Base-by-base conservation (phyloP, 768 basidiomycete genomes). In the Rhizopogon sp. region DNA sequence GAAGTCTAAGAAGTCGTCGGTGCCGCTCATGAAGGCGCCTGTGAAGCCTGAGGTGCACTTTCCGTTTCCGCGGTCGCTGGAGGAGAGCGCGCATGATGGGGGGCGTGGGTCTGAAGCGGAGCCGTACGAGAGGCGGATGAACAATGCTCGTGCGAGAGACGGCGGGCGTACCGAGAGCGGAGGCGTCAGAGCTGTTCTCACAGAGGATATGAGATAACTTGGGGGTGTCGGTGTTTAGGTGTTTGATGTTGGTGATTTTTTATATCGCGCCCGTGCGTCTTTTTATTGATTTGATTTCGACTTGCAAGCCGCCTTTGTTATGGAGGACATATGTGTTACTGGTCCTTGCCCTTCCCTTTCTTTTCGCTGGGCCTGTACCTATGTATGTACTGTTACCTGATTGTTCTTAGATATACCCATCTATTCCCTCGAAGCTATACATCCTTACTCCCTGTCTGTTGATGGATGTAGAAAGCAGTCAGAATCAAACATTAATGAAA, bases 111-210 rank as follows among this genome's bases (percentile, higher is more conserved):
- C 47, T 2, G 47, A 49, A 10, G 35, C 47, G 14, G 47, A 49
- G 20, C 47, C 47, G 22, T 58, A 74, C 70, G 70, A 68, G 56
- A 71, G 63, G 55, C 75, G 86, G 71, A 88, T 90, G 87, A 84
- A 88, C 64, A 84, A 79, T 3, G 79, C 84, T 28, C 79, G 86
- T 41, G 90, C 84, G 46, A 76, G 88, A 55, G 87, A 91, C 68
- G 89, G 90, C 3, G 90, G 90, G 39, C 75, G 89, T 61, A 92
- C 90, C 58, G 87, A 90, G 73, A 92, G 89, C 63, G 89, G 89
- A 2, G 90, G 90, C n/a, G 87, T 92, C 31, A 85, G 82, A 63
- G 90, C 86, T 10, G 76, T 90, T 45, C 67, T 85, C 66, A 78
- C 80, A 60, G 73, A 79, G 60, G 70, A 68, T 28, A 56, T 55